These are phyloP conservation scores for Teratosphaeria destructans DNA, from an alignment of 2,329 filamentous ascomycete genomes.

Conservation along the genomic window DNA sequence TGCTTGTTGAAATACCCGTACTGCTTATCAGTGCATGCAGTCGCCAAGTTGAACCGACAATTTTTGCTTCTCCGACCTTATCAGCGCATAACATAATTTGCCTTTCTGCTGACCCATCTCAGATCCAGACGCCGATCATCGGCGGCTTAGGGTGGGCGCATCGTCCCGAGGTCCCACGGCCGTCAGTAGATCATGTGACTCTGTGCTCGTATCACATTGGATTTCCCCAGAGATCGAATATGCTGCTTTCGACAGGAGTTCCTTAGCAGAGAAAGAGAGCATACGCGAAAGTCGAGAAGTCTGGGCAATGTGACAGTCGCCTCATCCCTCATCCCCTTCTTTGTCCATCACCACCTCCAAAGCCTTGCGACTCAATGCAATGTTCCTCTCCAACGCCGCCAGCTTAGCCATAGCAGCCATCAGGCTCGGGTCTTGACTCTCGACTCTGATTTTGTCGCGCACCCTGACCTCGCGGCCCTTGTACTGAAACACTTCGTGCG, in stretches of 20 bases:
- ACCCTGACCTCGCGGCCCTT: conserved; percentile 66
- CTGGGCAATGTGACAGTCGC: not conserved
- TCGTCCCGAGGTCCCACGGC: not conserved
- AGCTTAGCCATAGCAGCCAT: conserved; percentile 78
- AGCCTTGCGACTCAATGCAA: conserved; percentile 59
- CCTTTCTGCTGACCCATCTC: not conserved
- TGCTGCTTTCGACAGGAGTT: not conserved
- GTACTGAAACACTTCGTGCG: conserved; percentile 64
- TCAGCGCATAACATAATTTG: not conserved
- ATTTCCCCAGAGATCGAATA: not conserved
- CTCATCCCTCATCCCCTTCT: conserved; percentile 29
- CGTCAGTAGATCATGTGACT: not conserved
- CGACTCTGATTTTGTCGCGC: conserved; percentile 78
- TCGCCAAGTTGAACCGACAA: not conserved
- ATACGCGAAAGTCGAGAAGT: not conserved
- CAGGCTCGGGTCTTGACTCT: conserved; percentile 78
- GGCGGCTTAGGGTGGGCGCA: not conserved
- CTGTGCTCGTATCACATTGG: not conserved
- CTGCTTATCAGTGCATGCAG: not conserved
- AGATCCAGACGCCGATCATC: not conserved
- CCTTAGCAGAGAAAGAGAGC: not conserved
- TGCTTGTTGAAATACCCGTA: not conserved
- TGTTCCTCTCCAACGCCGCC: conserved; percentile 61
- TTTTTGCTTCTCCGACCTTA: not conserved
- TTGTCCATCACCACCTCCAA: conserved; percentile 69